Percentiles rank a stretch among this genome's conserved stretches.
These are phyloP conservation scores for Tillandsia fasciculata DNA, from an alignment of 176 grass and related monocot species.

Conservation along the genomic window DNA sequence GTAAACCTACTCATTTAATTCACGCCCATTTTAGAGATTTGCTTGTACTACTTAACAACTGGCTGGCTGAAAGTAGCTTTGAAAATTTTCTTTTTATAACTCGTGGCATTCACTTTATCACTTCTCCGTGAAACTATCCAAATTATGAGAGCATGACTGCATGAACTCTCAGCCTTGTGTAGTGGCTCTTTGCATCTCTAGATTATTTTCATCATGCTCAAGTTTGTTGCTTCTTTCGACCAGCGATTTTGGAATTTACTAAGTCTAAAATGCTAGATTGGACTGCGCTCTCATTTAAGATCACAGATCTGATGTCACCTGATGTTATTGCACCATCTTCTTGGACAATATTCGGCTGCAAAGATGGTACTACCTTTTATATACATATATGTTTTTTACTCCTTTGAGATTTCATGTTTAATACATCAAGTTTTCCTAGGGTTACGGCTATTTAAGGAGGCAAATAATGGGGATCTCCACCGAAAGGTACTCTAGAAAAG, in stretches of 20 bases:
- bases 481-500: not conserved
- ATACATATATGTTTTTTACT: not conserved
- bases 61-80: no score
- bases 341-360: constrained; percentile 22
- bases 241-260: constrained; percentile 1
- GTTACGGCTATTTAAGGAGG: constrained; percentile 23
- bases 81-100: not conserved
- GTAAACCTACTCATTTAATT: not conserved
- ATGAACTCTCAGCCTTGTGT: not conserved
- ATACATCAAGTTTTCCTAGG: constrained; percentile 4
- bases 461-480: constrained; percentile 8
- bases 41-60: no score
- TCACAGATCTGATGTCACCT: constrained; percentile 12
- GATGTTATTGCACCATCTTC: constrained; percentile 21
- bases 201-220: not conserved
- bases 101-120: not conserved
- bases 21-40: no score
- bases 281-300: constrained; percentile 9
- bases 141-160: not conserved
- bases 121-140: not conserved
- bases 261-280: constrained; percentile 9
- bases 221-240: not conserved
- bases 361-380: constrained; percentile 10
- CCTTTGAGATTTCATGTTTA: not conserved
- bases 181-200: not conserved